Base-by-base conservation (phyloP, 2,329 filamentous ascomycete genomes). In the Botrytis paeoniae region DNA sequence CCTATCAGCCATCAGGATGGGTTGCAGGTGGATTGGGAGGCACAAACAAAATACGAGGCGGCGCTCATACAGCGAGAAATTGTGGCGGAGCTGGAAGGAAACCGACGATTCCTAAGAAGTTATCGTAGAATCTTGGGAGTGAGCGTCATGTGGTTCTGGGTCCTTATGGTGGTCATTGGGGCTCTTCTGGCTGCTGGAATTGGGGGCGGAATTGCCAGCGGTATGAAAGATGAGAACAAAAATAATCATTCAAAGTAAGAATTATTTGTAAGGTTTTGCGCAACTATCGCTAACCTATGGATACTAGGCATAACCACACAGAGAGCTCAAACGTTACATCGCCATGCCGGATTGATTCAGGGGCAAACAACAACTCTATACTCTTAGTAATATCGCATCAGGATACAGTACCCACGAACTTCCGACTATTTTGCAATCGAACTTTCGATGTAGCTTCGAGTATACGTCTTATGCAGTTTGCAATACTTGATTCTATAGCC, bases 71-170 rank as follows among this genome's bases (percentile, higher is more conserved):
- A 59, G 54, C 39, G 20, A 43, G 18, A 70, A n/a, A n/a, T 70
- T 14, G 54, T 61, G 59, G 54, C 54, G 68, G 54, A 70, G 29
- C 22, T 70, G 29, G 54, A 51, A 10, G 57, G 69, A 37, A 62
- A 48, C 25, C 20, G 39, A 48, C 6, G 14, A 29, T 39, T 62
- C 25, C n/a, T 39, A 37, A 51, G 41, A 63, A 22, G 48, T 22
- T 37, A 59, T 35, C 54, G n/a, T 37, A 48, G 32, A 45, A 62
- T 63, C 29, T 20, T 70, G 25, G 69, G 57, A 70, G 16, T 70
- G 57, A 35, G 57, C 9, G 57, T 48, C 39, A n/a, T 48, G 41
- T 70, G 57, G 57, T 63, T 70, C 16, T 63, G 69, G 57, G 25
- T 48, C 7, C 3, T 63, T 14, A 9, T 51, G 6, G 5, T 70